phyloP scores from a whole-genome alignment of 164 flowering plant genomes.

The Tetrastigma voinierianum region DNA sequence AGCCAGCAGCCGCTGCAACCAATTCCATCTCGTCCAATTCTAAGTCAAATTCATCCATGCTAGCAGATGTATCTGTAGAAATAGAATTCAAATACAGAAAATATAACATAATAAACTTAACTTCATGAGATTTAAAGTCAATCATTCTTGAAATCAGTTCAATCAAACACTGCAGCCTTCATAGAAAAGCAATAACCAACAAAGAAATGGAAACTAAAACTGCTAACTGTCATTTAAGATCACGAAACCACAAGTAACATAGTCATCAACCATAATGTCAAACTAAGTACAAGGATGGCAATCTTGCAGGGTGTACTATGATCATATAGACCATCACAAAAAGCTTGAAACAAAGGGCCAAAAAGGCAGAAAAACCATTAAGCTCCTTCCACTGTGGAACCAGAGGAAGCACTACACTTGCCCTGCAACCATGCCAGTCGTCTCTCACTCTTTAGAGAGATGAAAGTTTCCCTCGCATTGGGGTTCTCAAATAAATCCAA shows the following conservation, averaged over 20 bases:
- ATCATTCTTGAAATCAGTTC: neutral
- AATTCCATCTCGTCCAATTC: constrained; percentile 78
- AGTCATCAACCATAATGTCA: constrained; percentile 1
- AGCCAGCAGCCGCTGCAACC: constrained; percentile 77
- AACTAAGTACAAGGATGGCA: constrained; percentile 9
- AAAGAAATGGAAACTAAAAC: constrained; percentile 1
- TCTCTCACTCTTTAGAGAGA: constrained; percentile 60
- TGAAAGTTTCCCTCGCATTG: constrained; percentile 60
- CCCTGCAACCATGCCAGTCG: constrained; percentile 66
- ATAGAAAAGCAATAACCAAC: neutral
- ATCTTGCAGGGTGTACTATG: neutral
- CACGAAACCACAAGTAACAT: neutral
- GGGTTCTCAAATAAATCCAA: constrained; percentile 72
- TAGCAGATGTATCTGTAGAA: constrained; percentile 32
- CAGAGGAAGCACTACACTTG: constrained; percentile 41
- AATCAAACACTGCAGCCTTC: neutral
- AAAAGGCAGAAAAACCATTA: constrained; percentile 5
- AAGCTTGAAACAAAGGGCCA: constrained; percentile 1
- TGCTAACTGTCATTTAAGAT: constrained; percentile 5
- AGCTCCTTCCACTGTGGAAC: constrained; percentile 21
- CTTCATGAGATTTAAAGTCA: constrained; percentile 1
- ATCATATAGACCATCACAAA: neutral
- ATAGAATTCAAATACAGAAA: constrained; percentile 13
- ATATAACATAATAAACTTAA: constrained; percentile 3
- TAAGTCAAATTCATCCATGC: constrained; percentile 60